A percentile compares a stretch with the other conserved stretches of the same genome.
Evolutionary conservation across 139 green algal genomes (phyloP).

Genomic region (Coelastrella sp.): DNA sequence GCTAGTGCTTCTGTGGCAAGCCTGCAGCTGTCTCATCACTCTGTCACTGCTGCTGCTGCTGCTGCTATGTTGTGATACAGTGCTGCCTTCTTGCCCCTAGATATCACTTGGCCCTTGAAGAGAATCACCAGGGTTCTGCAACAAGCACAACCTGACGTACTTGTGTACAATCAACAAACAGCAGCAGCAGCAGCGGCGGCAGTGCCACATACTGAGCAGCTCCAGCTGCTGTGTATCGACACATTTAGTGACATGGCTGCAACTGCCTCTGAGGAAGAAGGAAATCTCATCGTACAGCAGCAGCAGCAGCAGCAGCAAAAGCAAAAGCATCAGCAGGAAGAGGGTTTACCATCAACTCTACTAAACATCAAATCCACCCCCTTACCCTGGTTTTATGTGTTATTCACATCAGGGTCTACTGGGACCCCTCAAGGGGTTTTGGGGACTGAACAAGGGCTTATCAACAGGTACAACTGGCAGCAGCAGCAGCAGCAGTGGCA

Average conservation of each 20-base stretch:
- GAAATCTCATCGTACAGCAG: background rate
- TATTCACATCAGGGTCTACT: conserved; percentile 80
- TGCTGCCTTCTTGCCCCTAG: conserved; percentile 60
- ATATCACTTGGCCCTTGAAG: conserved; percentile 49
- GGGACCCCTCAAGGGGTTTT: conserved; percentile 67
- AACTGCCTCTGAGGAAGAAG: conserved; percentile 24
- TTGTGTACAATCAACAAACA: conserved; percentile 50
- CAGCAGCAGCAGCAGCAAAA: conserved; percentile 24
- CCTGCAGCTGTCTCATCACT: no score
- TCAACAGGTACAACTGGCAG: conserved; percentile 73
- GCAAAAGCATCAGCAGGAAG: no score
- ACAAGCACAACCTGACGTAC: conserved; percentile 43
- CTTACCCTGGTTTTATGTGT: conserved; percentile 64
- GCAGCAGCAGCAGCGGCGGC: conserved; percentile 33
- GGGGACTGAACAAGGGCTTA: conserved; percentile 62
- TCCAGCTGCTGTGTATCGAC: background rate
- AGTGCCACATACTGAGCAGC: background rate
- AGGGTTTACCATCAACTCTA: no score
- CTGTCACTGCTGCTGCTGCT: background rate
- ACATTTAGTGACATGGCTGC: background rate
- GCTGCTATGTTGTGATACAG: conserved; percentile 19
- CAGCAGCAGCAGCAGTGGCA: conserved; percentile 46
- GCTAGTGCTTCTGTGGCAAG: no score
- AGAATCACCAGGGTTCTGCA: conserved; percentile 49
- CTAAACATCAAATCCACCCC: background rate